Evolutionary conservation across 805 yeast species (phyloP).

Genomic region (Ogataea ganodermae): DNA sequence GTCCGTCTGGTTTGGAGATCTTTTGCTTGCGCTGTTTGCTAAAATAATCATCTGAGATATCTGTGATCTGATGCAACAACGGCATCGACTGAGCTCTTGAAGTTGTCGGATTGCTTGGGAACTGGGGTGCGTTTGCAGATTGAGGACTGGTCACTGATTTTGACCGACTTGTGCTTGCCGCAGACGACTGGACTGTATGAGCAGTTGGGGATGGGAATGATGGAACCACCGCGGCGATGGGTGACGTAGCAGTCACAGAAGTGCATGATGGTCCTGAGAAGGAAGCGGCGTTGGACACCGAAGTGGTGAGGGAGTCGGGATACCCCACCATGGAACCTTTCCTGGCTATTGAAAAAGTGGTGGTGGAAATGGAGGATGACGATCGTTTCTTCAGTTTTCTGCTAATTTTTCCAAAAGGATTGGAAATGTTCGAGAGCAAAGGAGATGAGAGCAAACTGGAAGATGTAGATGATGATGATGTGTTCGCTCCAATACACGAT

Average conservation of each 20-base stretch:
- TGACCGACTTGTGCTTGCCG: constrained; percentile 2
- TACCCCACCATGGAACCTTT: constrained; percentile 5
- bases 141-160: constrained; percentile 2
- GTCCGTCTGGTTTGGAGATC: constrained; percentile 1
- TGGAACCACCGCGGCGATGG: constrained; percentile 11
- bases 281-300: constrained; percentile 11
- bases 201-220: constrained; percentile 8
- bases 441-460: constrained; percentile 11
- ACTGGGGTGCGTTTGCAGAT: not conserved
- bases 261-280: constrained; percentile 10
- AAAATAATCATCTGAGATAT: constrained; percentile 31
- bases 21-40: constrained; percentile 19
- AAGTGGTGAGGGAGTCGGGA: constrained; percentile 7
- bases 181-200: not conserved
- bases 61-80: constrained; percentile 14
- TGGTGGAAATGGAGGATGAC: constrained; percentile 14
- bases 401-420: constrained; percentile 18
- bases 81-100: constrained; percentile 16
- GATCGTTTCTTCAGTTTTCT: constrained; percentile 18
- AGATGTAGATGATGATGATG: constrained; percentile 10
- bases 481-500: not conserved
- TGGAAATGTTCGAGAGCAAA: constrained; percentile 9
- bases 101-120: not conserved
- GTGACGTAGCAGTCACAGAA: constrained; percentile 11
- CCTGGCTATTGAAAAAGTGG: constrained; percentile 11